phyloP scores from a whole-genome alignment of 2,329 filamentous ascomycete genomes.

The Neopestalotiopsis clavispora region DNA sequence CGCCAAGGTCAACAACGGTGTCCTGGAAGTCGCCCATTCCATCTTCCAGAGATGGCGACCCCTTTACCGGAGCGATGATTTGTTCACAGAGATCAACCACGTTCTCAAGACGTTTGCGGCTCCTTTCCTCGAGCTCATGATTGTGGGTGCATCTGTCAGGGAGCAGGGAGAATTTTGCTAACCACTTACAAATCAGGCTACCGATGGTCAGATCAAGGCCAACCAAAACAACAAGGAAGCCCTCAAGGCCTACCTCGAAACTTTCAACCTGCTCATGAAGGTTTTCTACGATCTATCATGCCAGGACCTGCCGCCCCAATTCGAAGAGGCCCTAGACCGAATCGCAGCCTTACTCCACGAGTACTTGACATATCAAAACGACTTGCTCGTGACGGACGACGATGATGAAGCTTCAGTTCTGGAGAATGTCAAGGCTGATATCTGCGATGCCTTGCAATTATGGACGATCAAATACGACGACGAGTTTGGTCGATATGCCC shows the following conservation, averaged over 20 bases:
- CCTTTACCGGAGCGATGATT: slow-evolving; percentile 87
- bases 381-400: slow-evolving; percentile 81
- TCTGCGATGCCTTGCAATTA: slow-evolving; percentile 87
- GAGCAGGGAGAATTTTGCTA: background rate
- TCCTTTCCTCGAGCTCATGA: slow-evolving; percentile 81
- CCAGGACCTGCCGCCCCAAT: slow-evolving; percentile 92
- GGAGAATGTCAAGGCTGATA: slow-evolving; percentile 89
- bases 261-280: slow-evolving; percentile 87
- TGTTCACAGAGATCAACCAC: slow-evolving; percentile 96
- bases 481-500: slow-evolving; percentile 80
- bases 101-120: slow-evolving; percentile 84
- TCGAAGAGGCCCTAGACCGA: slow-evolving; percentile 83
- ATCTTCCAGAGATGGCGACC: slow-evolving; percentile 97
- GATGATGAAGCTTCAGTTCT: slow-evolving; percentile 86
- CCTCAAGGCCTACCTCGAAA: slow-evolving; percentile 80
- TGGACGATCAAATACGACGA: slow-evolving; percentile 97
- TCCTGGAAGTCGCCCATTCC: slow-evolving; percentile 95
- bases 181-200: slow-evolving; percentile 50
- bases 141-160: slow-evolving; percentile 52
- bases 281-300: slow-evolving; percentile 96
- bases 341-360: slow-evolving; percentile 86
- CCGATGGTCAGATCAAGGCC: slow-evolving; percentile 73
- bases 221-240: slow-evolving; percentile 77
- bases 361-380: slow-evolving; percentile 88
- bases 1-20: slow-evolving; percentile 86